Evolutionary conservation across 2,329 filamentous ascomycete genomes (phyloP).

Genomic region (Ophiostoma ulmi): DNA sequence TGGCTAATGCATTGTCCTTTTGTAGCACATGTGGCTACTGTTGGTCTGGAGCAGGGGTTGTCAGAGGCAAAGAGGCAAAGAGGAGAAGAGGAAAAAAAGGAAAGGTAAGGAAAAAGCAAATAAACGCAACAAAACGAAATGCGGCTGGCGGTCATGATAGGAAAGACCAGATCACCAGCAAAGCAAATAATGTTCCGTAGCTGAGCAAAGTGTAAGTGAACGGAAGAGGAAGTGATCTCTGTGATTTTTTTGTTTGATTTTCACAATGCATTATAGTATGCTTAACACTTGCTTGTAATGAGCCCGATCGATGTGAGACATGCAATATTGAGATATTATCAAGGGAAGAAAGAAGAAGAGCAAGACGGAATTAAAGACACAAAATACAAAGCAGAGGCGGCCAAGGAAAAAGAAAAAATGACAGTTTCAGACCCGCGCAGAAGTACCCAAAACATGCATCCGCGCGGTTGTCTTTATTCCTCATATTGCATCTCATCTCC

Average conservation of each 20-base stretch:
- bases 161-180: not conserved
- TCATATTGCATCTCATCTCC: not conserved
- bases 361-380: not conserved
- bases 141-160: conserved; percentile 14
- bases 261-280: not conserved
- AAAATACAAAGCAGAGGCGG: not conserved
- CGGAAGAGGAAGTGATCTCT: conserved; percentile 10
- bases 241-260: not conserved
- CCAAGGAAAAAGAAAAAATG: not conserved
- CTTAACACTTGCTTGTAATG: not conserved
- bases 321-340: not conserved
- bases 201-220: conserved; percentile 3
- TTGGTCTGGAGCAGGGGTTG: not conserved
- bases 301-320: conserved; percentile 8
- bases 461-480: not conserved
- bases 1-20: conserved; percentile 12
- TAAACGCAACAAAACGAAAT: not conserved
- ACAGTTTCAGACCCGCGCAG: not conserved
- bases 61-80: not conserved
- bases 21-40: conserved; percentile 1
- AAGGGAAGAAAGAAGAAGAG: not conserved
- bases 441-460: not conserved
- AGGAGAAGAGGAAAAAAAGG: not conserved
- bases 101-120: not conserved
- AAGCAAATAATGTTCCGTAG: not conserved